Evolutionary conservation across 1,139 yeast species (phyloP).

Genomic region (Scheffersomyces parashehatae): DNA sequence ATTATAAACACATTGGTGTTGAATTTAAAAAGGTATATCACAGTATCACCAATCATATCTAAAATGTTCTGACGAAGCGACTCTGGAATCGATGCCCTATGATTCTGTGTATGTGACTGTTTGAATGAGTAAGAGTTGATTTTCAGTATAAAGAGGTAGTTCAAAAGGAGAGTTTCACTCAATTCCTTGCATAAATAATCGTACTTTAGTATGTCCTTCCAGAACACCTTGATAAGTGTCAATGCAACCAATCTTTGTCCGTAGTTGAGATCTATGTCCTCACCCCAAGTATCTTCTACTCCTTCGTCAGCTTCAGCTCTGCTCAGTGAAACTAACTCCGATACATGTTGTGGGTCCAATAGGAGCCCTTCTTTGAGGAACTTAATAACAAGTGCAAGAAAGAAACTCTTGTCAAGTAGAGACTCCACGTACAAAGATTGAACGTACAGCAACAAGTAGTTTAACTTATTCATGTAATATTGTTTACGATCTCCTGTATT

Average conservation of each 20-base stretch:
- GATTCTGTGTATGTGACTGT: slow-evolving; percentile 2
- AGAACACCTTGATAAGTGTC: slow-evolving; percentile 63
- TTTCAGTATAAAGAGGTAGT: slow-evolving; percentile 37
- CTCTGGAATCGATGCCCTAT: slow-evolving; percentile 6
- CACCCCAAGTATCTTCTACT: slow-evolving; percentile 8
- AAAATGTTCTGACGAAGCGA: slow-evolving; percentile 24
- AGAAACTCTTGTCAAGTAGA: slow-evolving; percentile 60
- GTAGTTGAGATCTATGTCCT: slow-evolving; percentile 28
- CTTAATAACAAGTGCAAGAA: slow-evolving; percentile 63
- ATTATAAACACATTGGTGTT: slow-evolving; percentile 75
- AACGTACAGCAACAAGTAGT: slow-evolving; percentile 59
- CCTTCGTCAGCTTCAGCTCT: slow-evolving; percentile 10
- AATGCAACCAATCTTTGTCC: slow-evolving; percentile 47
- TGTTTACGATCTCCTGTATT: slow-evolving; percentile 31
- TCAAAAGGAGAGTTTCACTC: slow-evolving; percentile 53
- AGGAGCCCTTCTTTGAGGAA: slow-evolving; percentile 59
- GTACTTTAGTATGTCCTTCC: slow-evolving; percentile 61
- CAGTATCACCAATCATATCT: slow-evolving; percentile 28
- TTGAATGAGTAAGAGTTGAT: slow-evolving; percentile 2
- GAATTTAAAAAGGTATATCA: slow-evolving; percentile 53
- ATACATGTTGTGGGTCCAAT: slow-evolving; percentile 26
- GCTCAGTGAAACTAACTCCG: slow-evolving; percentile 14
- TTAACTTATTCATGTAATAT: slow-evolving; percentile 53
- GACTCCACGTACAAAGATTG: slow-evolving; percentile 69
- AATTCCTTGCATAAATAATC: slow-evolving; percentile 63